Base-by-base conservation (phyloP, 225 moss, liverwort and hornwort genomes). In the Anthoceros angustus region DNA sequence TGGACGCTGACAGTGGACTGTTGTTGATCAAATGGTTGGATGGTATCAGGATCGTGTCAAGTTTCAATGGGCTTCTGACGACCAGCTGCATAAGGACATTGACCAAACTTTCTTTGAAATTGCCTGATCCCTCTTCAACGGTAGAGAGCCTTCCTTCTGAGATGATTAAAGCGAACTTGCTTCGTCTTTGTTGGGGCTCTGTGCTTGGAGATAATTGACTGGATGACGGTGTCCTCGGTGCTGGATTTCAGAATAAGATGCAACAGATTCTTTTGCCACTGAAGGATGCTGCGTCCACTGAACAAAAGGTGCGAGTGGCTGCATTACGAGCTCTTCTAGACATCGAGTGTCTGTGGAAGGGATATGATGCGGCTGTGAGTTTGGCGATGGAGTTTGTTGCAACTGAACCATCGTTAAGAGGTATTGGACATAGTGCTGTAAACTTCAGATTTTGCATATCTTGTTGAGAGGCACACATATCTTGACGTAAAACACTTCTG, bases 1-100 rank as follows among this genome's bases (percentile, higher is more conserved):
- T 9, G 21, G 25, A 40, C 11, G 41, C 24, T 65, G 25, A 7
- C 6, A 62, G 39, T 62, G 20, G 23, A 14, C 15, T 62, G 39
- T 40, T 40, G 6, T 26, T 26, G n/a, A 10, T 65, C 18, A 5
- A 18, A 2, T 65, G 25, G 7, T 65, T 6, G 25, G 25, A 24
- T 26, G 10, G 48, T 68, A 40, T 18, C 89, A 93, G 93, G 72
- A 76, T 95, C 73, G 87, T 98, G 92, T 91, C 92, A 66, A 98
- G 91, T 74, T 98, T 92, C 69, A 98, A 98, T 66, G 83, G 85
- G 61, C 82, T 98, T 70, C 73, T 98, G 65, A 98, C 92, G 12
- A 78, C 84, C 43, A 98, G 91, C 72, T 98, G 95, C 79, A 91
- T 98, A 62, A 88, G 81, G 43, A 92, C 92, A 62, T 85, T 98